Evolutionary conservation across 2,329 filamentous ascomycete genomes (phyloP).

Genomic region (Phyllosticta capitalensis): DNA sequence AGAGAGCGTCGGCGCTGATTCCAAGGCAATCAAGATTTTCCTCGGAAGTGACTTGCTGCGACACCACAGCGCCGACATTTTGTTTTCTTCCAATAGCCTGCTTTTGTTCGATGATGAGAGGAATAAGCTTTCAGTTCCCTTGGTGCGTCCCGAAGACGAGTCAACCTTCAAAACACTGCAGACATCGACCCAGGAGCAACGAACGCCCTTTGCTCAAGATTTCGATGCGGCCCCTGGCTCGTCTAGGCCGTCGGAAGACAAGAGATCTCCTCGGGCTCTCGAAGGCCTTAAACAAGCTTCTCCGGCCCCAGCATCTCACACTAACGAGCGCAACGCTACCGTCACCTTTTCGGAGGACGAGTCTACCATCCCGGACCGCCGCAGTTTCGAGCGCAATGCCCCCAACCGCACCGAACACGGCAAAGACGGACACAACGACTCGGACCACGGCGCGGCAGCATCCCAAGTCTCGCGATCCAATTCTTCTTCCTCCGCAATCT

Average conservation of each 20-base stretch:
- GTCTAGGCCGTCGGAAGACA: neutral
- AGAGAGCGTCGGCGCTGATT: constrained; percentile 40
- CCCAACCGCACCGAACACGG: neutral
- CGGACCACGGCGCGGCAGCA: neutral
- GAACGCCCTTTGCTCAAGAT: neutral
- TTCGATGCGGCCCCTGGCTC: neutral
- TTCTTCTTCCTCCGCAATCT: constrained; percentile 33
- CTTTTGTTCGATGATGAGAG: constrained; percentile 78
- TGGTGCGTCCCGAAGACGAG: constrained; percentile 87
- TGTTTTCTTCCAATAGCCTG: constrained; percentile 87
- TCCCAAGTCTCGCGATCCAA: constrained; percentile 16
- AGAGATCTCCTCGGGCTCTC: neutral
- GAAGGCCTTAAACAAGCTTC: constrained; percentile 6
- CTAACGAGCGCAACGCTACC: constrained; percentile 5
- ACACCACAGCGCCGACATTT: constrained; percentile 76
- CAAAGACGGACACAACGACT: neutral
- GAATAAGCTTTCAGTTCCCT: constrained; percentile 79
- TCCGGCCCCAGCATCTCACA: neutral
- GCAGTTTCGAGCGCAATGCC: constrained; percentile 1
- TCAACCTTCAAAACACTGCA: constrained; percentile 66
- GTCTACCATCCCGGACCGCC: neutral
- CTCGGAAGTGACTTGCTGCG: constrained; percentile 83
- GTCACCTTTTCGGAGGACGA: constrained; percentile 6
- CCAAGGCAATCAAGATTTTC: constrained; percentile 68
- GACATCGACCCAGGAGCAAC: neutral